These are phyloP conservation scores for Ailanthus altissimus DNA, from an alignment of 345 rosid genomes.

Conservation along the genomic window DNA sequence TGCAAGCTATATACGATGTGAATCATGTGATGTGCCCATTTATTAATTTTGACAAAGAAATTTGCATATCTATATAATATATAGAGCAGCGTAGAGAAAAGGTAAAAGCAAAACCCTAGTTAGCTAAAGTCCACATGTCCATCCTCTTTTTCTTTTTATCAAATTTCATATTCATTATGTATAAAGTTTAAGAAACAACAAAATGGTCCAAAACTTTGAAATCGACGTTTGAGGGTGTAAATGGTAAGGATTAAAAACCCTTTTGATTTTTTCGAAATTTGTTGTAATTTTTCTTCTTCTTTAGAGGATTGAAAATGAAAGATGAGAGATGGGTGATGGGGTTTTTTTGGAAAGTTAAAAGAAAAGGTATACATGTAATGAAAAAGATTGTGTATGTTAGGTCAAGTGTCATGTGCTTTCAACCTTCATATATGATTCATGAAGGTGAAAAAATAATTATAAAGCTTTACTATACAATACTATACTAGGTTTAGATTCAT, in stretches of 20 bases:
- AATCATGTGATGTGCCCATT: no score
- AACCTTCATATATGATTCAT: neutral
- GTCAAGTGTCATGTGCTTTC: constrained; percentile 34
- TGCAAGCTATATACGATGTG: neutral
- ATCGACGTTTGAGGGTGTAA: constrained; percentile 3
- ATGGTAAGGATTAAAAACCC: neutral
- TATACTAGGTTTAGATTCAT: neutral
- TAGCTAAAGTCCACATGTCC: neutral
- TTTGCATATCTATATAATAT: no score
- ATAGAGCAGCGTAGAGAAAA: neutral
- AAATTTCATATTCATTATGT: neutral
- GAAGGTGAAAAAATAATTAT: neutral
- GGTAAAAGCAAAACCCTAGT: neutral
- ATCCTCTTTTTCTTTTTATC: neutral
- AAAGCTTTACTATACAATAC: neutral
- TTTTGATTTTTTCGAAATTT: neutral
- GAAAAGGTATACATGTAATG: neutral
- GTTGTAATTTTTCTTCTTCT: neutral
- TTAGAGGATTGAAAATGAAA: constrained; percentile 20
- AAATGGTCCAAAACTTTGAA: constrained; percentile 6
- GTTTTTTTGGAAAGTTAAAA: neutral
- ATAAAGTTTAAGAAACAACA: neutral
- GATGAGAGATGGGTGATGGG: constrained; percentile 7
- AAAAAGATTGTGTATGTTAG: constrained; percentile 29
- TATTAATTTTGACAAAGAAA: neutral